Evolutionary conservation across 495 filamentous ascomycete genomes (phyloP).

Genomic region (Daldinia concentrica): DNA sequence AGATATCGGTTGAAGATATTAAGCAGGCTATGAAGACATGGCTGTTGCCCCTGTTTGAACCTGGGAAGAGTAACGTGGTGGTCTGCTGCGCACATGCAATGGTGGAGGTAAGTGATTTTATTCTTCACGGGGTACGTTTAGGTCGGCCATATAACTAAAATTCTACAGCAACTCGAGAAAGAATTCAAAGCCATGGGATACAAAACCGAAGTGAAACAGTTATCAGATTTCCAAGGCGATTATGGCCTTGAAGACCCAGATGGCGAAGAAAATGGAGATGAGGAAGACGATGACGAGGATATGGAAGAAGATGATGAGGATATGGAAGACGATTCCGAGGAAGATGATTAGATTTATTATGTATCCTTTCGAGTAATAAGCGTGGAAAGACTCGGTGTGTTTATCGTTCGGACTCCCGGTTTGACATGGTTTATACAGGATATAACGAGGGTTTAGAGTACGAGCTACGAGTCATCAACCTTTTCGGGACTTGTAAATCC

Average conservation of each 20-base stretch:
- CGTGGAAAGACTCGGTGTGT: constrained; percentile 17
- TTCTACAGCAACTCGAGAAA: constrained; percentile 69
- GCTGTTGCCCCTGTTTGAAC: constrained; percentile 79
- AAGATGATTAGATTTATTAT: constrained; percentile 32
- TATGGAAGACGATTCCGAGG: constrained; percentile 48
- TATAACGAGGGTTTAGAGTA: constrained; percentile 21
- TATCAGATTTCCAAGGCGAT: constrained; percentile 87
- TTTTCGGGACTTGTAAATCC: background rate
- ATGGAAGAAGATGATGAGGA: constrained; percentile 49
- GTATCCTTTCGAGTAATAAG: background rate
- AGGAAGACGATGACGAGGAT: constrained; percentile 57
- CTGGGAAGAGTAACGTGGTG: constrained; percentile 80
- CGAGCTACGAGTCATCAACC: background rate
- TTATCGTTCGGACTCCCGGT: constrained; percentile 6
- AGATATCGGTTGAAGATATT: constrained; percentile 79
- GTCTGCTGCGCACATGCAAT: constrained; percentile 89
- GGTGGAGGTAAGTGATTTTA: constrained; percentile 71
- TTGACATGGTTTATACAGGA: constrained; percentile 13
- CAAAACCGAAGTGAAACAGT: constrained; percentile 74
- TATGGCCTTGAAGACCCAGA: constrained; percentile 83
- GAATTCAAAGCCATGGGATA: constrained; percentile 79
- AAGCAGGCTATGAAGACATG: constrained; percentile 76
- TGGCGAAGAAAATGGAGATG: constrained; percentile 66
- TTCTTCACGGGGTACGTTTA: background rate
- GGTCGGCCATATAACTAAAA: constrained; percentile 29